Base-by-base conservation (phyloP, 306 rosid species). In the Cicer yamashitae region DNA sequence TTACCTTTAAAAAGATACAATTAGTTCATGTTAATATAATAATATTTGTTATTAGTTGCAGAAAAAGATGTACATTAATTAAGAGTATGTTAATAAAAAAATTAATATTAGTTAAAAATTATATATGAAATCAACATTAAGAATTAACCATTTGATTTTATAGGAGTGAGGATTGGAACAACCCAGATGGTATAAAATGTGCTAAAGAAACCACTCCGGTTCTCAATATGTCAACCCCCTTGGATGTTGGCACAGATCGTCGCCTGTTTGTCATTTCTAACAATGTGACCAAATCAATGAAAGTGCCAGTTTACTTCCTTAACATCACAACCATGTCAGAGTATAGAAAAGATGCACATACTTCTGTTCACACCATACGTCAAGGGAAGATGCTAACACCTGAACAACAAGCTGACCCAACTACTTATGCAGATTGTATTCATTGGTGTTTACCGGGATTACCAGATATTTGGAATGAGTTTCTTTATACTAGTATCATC, bases 391-490 rank as follows among this genome's bases (percentile, higher is more conserved):
- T 96, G 97, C 58, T 96, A 37, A 90, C 96, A 6, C 84, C 85
- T 6, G 97, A 90, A 45, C 99, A 96, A 48, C 96, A 96, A 62
- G 89, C 99, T 4, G 98, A 96, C 68, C 99, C 98, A 0, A 69
- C 86, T 34, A 96, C 88, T 30, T 92, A 88, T 34, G 99, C 99
- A 1, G 99, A 96, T 76, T 96, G 99, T 50, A 96, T 96, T 74
- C 99, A 96, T 52, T 92, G 99, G 99, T 96, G 99, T 62, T 86
- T 96, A 14, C 99, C 98, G 0, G 99, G 99, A 57, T 72, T 96
- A 75, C 99, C 98, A 8, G 98, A 92, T 86, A 96, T 93, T 5
- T 92, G 98, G 99, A 96, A 96, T 10, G 98, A 96, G 91, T 92
- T 96, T 41, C 69, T 96, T 5, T 96, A 90, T 54, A 5, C 99